These are phyloP conservation scores for Cyclocybe aegerita DNA, from an alignment of 768 basidiomycete species.

Conservation along the genomic window DNA sequence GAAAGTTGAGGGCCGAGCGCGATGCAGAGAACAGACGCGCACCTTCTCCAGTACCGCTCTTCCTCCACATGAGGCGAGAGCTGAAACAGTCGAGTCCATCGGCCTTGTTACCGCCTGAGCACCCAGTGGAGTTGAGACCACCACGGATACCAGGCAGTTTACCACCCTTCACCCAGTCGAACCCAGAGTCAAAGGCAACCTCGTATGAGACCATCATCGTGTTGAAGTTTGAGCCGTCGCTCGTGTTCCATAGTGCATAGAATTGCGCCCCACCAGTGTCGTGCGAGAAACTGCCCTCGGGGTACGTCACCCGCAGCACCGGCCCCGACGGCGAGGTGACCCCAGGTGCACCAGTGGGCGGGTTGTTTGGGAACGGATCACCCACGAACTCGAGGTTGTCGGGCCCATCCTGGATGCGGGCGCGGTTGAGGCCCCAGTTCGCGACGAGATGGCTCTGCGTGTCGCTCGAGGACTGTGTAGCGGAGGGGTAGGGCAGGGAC, in stretches of 20 bases:
- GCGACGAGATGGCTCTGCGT: constrained; percentile 51
- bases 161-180: constrained; percentile 73
- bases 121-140: constrained; percentile 59
- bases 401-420: constrained; percentile 56
- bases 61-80: constrained; percentile 75
- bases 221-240: constrained; percentile 53
- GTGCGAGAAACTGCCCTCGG: constrained; percentile 57
- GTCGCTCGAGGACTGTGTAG: constrained; percentile 50
- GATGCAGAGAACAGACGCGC: constrained; percentile 21
- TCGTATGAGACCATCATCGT: constrained; percentile 77
- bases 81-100: constrained; percentile 73
- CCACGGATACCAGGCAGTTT: constrained; percentile 79
- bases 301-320: constrained; percentile 64
- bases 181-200: constrained; percentile 63
- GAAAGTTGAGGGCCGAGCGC: neutral
- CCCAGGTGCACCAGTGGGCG: constrained; percentile 29
- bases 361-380: constrained; percentile 63
- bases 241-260: constrained; percentile 65
- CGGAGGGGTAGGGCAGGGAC: constrained; percentile 60
- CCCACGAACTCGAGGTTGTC: constrained; percentile 58
- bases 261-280: constrained; percentile 67
- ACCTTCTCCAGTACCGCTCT: constrained; percentile 69
- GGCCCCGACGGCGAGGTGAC: constrained; percentile 33
- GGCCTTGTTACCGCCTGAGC: constrained; percentile 67
- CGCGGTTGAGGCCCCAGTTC: constrained; percentile 62